A percentile compares a stretch with the other conserved stretches of the same genome.
These are phyloP conservation scores for Sphagnum fallax DNA, from an alignment of 228 moss, liverwort and hornwort genomes.

Conservation along the genomic window DNA sequence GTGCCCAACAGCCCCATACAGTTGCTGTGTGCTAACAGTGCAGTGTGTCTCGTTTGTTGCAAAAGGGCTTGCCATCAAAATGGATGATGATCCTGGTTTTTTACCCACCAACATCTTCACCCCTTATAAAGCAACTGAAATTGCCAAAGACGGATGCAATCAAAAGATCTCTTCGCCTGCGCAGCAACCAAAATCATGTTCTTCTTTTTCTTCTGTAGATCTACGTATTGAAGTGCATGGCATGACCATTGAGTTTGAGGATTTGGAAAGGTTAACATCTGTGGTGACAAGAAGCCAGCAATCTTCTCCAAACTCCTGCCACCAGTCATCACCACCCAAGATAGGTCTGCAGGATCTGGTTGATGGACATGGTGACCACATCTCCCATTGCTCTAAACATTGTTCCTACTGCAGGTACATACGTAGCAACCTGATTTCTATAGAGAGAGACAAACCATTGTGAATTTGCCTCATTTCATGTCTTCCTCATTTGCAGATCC, in stretches of 20 bases:
- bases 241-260: neutral
- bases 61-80: conserved; percentile 31
- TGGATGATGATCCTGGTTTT: conserved; percentile 3
- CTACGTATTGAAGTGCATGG: conserved; percentile 1
- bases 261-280: neutral
- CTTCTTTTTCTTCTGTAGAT: neutral
- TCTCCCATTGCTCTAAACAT: too few species aligned
- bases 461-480: too few species aligned
- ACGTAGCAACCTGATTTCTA: too few species aligned
- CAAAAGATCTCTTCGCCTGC: neutral
- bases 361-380: too few species aligned
- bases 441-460: too few species aligned
- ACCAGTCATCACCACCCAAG: too few species aligned
- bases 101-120: neutral
- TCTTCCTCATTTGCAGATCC: too few species aligned
- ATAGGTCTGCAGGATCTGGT: too few species aligned
- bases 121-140: conserved; percentile 4
- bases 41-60: conserved; percentile 41
- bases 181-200: neutral
- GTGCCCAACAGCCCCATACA: conserved; percentile 28
- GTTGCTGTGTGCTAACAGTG: conserved; percentile 42
- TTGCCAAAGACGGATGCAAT: neutral
- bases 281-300: too few species aligned
- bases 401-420: too few species aligned
- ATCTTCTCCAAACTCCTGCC: too few species aligned